These are phyloP conservation scores for Yamadazyma taylorii DNA, from an alignment of 1,139 yeast genomes.

Conservation along the genomic window DNA sequence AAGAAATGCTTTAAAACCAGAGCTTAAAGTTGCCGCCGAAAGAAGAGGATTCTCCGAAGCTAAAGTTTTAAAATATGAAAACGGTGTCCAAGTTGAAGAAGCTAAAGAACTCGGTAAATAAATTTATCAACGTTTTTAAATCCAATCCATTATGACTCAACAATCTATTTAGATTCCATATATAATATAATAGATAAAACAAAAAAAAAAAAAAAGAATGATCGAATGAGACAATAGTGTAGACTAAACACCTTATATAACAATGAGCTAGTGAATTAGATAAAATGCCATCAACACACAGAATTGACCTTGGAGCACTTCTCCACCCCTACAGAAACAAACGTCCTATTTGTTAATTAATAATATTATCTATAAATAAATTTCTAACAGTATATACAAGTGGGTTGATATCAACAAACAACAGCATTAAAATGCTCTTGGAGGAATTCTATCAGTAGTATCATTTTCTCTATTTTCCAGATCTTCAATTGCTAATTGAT, in stretches of 20 bases:
- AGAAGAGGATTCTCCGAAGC: constrained; percentile 78
- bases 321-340: too few species aligned
- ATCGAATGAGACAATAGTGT: too few species aligned
- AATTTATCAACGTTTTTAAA: constrained; percentile 4
- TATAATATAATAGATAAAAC: background rate
- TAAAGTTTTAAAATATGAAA: constrained; percentile 68
- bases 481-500: constrained; percentile 28
- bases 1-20: constrained; percentile 88
- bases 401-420: background rate
- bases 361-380: constrained; percentile 1
- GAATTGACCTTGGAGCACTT: too few species aligned
- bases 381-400: constrained; percentile 3
- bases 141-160: too few species aligned
- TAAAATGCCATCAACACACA: background rate
- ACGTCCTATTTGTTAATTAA: too few species aligned
- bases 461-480: constrained; percentile 13
- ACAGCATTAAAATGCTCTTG: background rate
- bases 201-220: too few species aligned
- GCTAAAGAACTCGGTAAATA: constrained; percentile 31
- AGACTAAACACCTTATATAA: background rate
- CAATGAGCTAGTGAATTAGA: background rate
- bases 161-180: background rate
- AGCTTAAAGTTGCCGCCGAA: constrained; percentile 72
- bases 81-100: constrained; percentile 52
- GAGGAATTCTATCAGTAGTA: background rate